Evolutionary conservation across 2,329 filamentous ascomycete genomes (phyloP), one percentile per base, ranked within the genome.

Genomic region (Aspergillus sp.): DNA sequence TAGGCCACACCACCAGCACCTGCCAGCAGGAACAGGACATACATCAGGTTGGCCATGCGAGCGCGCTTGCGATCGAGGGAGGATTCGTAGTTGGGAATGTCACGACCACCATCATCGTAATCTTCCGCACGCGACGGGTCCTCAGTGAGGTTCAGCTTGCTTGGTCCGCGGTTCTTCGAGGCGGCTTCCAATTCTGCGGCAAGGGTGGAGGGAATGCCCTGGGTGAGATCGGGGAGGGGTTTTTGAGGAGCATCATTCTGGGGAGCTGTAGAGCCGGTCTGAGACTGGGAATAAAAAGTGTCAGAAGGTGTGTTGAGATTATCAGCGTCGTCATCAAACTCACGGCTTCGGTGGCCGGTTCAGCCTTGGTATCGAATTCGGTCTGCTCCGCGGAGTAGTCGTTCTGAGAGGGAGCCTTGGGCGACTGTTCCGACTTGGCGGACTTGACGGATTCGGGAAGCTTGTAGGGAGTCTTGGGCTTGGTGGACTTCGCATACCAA

Each of bases 201-300:
- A 58, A 97, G 84, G 1, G 93, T 96, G 2, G 93, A 96, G 0
- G 94, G 94, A 64, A 98, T 96, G 65, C 94, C 94, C 71, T 94
- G 89, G n/a, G 92, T 95, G 48, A 98, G 83, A 73, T 98, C 93
- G 56, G 94, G 94, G 11, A 97, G 85, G 56, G 91, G 88, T 70
- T 88, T 84, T 55, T 85, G 82, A 23, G 86, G 81, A 27, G 64
- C 62, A 44, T 71, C 63, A 48, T 70, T 62, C 39, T 65, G 62
- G 47, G 64, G 64, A 27, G 56, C 69, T 62, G 66, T 78, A 70
- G 62, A 78, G 72, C 73, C 71, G 27, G 73, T 64, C 67, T 76
- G 71, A 38, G 74, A 69, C 68, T 81, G 74, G 17, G 30, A 48
- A 27, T 32, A 27, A 57, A 27, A 25, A 64, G 59, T 36, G 32